A percentile compares a stretch with the other conserved stretches of the same genome.
Evolutionary conservation across 164 flowering plant genomes (phyloP).

Genomic region (Warburgia ugandensis): DNA sequence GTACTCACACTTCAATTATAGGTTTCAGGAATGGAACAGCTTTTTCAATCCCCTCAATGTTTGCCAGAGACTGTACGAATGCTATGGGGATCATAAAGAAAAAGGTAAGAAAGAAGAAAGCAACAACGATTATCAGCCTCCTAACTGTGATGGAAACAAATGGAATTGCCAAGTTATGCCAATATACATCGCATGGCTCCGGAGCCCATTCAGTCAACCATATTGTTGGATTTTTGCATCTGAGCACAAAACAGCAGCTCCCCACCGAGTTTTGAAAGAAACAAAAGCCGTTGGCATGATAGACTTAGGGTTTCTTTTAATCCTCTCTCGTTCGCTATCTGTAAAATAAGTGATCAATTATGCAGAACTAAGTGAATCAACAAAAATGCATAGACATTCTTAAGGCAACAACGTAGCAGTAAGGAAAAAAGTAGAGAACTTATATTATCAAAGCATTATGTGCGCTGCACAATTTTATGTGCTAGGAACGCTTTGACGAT

Average conservation of each 20-base stretch:
- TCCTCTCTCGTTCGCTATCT: constrained; percentile 58
- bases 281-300: too few species aligned
- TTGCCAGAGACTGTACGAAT: constrained; percentile 81
- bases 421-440: too few species aligned
- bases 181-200: constrained; percentile 84
- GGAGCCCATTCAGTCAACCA: constrained; percentile 97
- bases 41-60: too few species aligned
- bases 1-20: constrained; percentile 31
- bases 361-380: neutral
- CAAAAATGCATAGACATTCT: neutral
- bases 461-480: too few species aligned
- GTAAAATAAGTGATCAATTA: constrained; percentile 2
- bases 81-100: constrained; percentile 89
- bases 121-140: constrained; percentile 58
- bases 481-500: too few species aligned
- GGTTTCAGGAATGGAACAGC: constrained; percentile 56
- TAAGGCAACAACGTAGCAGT: too few species aligned
- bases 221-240: constrained; percentile 67
- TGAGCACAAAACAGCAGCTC: constrained; percentile 92
- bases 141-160: constrained; percentile 64
- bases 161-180: constrained; percentile 79
- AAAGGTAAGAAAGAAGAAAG: constrained; percentile 79
- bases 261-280: too few species aligned
- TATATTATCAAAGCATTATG: too few species aligned
- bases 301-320: too few species aligned